phyloP scores from a whole-genome alignment of 2,329 filamentous ascomycete genomes.

The Penicillium frequentans region DNA sequence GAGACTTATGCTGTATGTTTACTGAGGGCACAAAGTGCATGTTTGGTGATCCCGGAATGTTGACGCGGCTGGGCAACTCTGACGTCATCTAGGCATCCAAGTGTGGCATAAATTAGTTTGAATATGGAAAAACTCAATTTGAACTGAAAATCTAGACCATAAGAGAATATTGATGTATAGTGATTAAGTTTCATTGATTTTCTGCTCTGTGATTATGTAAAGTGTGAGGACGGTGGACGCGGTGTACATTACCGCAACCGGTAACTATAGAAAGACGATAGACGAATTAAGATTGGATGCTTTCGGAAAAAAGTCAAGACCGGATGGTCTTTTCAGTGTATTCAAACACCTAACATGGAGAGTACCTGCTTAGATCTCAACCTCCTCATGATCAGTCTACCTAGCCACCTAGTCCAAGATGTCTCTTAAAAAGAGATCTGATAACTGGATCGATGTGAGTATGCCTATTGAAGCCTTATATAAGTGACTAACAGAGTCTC shows the following conservation, averaged over 20 bases:
- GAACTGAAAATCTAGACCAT: background rate
- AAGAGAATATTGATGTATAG: background rate
- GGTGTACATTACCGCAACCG: too few relatives aligned
- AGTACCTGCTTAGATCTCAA: too few relatives aligned
- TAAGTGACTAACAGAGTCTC: background rate
- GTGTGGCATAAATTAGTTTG: too few relatives aligned
- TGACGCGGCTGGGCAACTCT: background rate
- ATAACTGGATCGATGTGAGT: conserved; percentile 13
- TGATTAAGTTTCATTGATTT: too few relatives aligned
- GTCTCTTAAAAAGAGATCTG: conserved; percentile 1
- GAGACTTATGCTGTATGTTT: too few relatives aligned
- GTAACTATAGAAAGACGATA: too few relatives aligned
- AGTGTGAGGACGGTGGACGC: background rate
- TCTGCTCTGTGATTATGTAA: background rate
- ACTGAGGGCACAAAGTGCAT: background rate
- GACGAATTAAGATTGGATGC: background rate
- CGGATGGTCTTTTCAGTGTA: background rate
- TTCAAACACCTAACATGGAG: background rate
- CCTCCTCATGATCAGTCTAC: too few relatives aligned
- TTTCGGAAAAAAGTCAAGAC: background rate
- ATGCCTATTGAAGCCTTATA: background rate
- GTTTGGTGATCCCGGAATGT: conserved; percentile 3
- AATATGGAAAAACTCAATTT: too few relatives aligned
- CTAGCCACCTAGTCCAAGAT: background rate
- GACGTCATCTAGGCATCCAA: background rate